Conservation (phyloP, 768 basidiomycete genomes). For the Scleroderma bovista region DNA sequence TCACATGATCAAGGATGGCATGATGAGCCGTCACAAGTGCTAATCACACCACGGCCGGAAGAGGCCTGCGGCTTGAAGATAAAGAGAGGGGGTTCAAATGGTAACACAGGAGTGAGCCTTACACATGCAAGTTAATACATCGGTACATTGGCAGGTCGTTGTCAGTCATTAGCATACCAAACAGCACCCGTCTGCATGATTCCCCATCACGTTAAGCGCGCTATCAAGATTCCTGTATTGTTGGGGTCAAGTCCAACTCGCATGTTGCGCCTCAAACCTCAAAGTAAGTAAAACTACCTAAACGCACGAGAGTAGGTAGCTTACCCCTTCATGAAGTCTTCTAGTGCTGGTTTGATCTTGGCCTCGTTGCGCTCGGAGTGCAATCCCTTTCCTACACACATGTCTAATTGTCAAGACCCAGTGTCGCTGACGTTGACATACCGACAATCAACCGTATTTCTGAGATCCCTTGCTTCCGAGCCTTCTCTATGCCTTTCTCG, state of each 20-base stretch:
- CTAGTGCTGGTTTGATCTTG: conserved; percentile 85
- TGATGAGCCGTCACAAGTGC: no score
- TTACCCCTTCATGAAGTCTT: conserved; percentile 72
- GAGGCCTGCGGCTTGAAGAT: no score
- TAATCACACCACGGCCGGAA: no score
- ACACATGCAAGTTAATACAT: no score
- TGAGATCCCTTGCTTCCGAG: conserved; percentile 48
- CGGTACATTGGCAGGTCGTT: no score
- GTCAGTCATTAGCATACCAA: no score
- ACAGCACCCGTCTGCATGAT: no score
- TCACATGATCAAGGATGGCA: no score
- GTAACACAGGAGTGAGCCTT: no score
- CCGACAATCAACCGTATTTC: conserved; percentile 78
- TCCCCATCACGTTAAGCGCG: neutral
- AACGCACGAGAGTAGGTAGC: conserved; percentile 7
- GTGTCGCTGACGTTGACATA: conserved; percentile 23
- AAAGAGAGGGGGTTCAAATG: no score
- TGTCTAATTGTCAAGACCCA: neutral
- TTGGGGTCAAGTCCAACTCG: neutral
- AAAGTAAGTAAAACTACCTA: neutral
- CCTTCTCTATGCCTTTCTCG: conserved; percentile 59
- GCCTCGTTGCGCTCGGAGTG: conserved; percentile 69
- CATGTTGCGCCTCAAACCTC: neutral
- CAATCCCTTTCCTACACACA: conserved; percentile 61
- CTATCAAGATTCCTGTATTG: neutral